Evolutionary conservation across 257 asterid species (phyloP), one percentile per base, ranked within the genome.

Genomic region (Perilla frutescens): DNA sequence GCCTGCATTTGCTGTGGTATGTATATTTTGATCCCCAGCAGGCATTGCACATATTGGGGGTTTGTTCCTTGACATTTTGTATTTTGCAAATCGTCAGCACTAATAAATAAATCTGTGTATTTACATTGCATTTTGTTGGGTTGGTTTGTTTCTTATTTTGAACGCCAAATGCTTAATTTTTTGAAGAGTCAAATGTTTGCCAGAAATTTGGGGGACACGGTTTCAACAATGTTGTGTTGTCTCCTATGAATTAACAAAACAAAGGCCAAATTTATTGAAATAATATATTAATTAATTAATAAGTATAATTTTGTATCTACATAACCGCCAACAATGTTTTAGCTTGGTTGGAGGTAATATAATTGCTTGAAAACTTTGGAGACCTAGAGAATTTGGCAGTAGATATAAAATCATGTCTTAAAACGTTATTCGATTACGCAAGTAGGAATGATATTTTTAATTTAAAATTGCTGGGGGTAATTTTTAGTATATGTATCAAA

Each of bases 141-240:
- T 31, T n/a, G 13, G 39, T 37, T 2, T 71, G 39, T 51, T 29
- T 29, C 48, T 64, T 36, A 20, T 47, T 54, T 49, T 39, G 68
- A 12, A 44, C 50, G 73, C 72, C 74, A 77, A 71, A 72, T 65
- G 77, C 77, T 20, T 63, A 8, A 63, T 6, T 68, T 7, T 44
- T 26, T 49, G 14, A 14, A 44, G 68, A 43, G 77, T 70, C 57
- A 45, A 63, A 45, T 37, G 49, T 36, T 76, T 50, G 26, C 12
- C 39, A 59, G 71, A 29, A 44, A 70, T 62, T 61, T 6, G 70
- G 14, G 20, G 34, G 70, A n/a, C 14, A 9, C 54, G 20, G 68
- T 54, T 56, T 12, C 32, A 41, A 60, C 75, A 60, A 58, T 40
- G 45, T 62, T 62, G 64, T 49, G 44, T 11, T 26, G 54, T 41